Percentiles rank a stretch among this genome's conserved stretches.
Evolutionary conservation across 2,329 filamentous ascomycete species (phyloP).

Genomic region (Penicillium glabrum): DNA sequence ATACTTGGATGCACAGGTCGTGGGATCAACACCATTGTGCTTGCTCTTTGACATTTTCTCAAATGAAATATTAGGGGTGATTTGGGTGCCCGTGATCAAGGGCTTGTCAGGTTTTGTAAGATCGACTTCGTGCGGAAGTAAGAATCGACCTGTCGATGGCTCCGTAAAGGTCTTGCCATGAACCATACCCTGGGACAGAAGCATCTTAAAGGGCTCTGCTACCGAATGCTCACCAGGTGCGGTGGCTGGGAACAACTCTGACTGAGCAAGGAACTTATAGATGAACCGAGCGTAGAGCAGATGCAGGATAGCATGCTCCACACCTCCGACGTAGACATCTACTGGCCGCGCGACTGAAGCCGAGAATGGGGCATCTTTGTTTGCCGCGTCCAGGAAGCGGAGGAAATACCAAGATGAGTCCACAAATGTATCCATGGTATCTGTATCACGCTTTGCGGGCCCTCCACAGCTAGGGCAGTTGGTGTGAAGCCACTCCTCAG

Average conservation of each 20-base stretch:
- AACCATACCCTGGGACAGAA: conserved; percentile 91
- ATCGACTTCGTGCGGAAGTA: conserved; percentile 74
- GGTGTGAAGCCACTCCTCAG: conserved; percentile 72
- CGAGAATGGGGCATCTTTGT: conserved; percentile 62
- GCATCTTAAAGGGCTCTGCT: conserved; percentile 76
- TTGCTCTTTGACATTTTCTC: conserved; percentile 98
- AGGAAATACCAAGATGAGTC: conserved; percentile 95
- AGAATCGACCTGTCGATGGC: conserved; percentile 71
- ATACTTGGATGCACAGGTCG: conserved; percentile 67
- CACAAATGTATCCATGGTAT: conserved; percentile 96
- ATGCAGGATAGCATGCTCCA: conserved; percentile 89
- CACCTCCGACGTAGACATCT: conserved; percentile 83
- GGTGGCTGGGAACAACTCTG: conserved; percentile 38
- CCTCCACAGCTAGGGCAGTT: conserved; percentile 69
- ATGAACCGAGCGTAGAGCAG: conserved; percentile 87
- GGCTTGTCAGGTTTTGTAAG: conserved; percentile 57
- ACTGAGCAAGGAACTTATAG: conserved; percentile 75
- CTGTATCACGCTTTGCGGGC: conserved; percentile 76
- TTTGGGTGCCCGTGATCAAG: conserved; percentile 61
- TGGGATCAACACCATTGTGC: conserved; percentile 85
- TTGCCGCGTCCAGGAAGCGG: conserved; percentile 72
- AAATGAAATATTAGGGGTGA: conserved; percentile 62
- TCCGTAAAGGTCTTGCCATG: conserved; percentile 82
- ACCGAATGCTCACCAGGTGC: conserved; percentile 34
- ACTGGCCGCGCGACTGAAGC: conserved; percentile 65